Base-by-base conservation (phyloP, 345 rosid genomes). In the Toxicodendron radicans region DNA sequence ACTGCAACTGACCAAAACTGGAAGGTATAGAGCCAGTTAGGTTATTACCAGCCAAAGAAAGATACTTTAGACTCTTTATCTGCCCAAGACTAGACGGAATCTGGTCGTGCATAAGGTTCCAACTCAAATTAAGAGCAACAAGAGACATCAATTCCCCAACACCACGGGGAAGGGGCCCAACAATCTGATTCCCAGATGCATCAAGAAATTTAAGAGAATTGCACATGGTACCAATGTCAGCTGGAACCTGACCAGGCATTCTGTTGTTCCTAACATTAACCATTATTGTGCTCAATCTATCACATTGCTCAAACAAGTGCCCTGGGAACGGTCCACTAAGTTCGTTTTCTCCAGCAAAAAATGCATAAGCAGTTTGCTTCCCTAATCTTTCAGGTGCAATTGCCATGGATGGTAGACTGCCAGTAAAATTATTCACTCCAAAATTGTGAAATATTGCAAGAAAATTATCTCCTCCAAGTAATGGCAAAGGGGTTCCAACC, bases 371-470 rank as follows among this genome's bases (percentile, higher is more conserved):
- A 48, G 82, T 82, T 65, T 81, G 84, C 71, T 84, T 83, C 68
- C 82, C 89, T 43, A 82, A 78, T 80, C 89, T 90, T 72, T 76
- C 87, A 10, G 88, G 79, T n/a, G 89, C 81, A 60, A 92, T 73
- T 0, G 92, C 92, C 70, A 86, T 59, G 16, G 88, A 75, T 51
- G 77, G 79, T 18, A 92, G 80, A 66, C 74, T 83, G 41, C 97
- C 98, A 43, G 84, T 86, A 75, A 94, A 90, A 80, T 85, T 88
- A 81, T 94, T 94, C 71, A 81, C 83, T 58, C 87, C 89, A 72
- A 94, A 91, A 68, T 89, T 89, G 77, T 94, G 97, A 76, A 85
- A 78, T 66, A 92, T 77, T 2, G 68, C 73, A 24, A 77, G 75
- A 77, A 72, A 85, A 73, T 76, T 86, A 78, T 79, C 90, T 65